Evolutionary conservation across 192 early-diverging fungal genomes (phyloP), one percentile per base, ranked within the genome.

Genomic region (Spizellomyces punctatus): DNA sequence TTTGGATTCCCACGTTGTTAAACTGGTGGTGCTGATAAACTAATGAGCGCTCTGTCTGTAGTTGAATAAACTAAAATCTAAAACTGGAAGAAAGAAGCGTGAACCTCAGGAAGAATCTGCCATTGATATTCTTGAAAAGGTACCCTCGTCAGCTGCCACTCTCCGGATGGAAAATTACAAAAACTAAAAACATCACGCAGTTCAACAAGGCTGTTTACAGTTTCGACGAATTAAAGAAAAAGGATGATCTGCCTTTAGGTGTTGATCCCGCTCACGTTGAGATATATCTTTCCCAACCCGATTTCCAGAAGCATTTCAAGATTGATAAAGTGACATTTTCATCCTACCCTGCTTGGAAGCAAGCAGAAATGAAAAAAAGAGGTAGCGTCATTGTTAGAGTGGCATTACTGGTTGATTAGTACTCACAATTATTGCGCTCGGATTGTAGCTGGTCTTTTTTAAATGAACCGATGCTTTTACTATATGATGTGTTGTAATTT

Each of bases 301-400:
- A 81, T 42, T 81, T 81, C 61, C 9, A 22, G 21, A 75, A 49
- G 56, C 73, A 74, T 12, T 81, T 81, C 48, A 73, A 74, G 42
- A 57, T 63, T 12, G 71, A 73, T 21, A 16, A 42, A 8, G 57
- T 17, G 14, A 71, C 72, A 8, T 81, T 71, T 57, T 10, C 59
- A 12, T n/a, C 10, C 17, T 69, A 58, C 50, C 79, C 79, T 6
- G 48, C 36, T 5, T 81, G 79, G 79, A 77, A 74, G 50, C 66
- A 69, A 59, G 14, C 74, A 22, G 76, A 78, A 14, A 19, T 81
- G 63, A 81, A 81, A 56, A 72, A 68, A 46, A 80, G 74, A 76
- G 79, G 50, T 54, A 54, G 0, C 0, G 14, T 54, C 14, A 54
- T 54, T 36, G 27, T 36, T 36, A 2, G 27, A 36, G 27, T 36